Evolutionary conservation across 2,329 filamentous ascomycete genomes (phyloP).

Genomic region (Phaeosphaeria sp.): DNA sequence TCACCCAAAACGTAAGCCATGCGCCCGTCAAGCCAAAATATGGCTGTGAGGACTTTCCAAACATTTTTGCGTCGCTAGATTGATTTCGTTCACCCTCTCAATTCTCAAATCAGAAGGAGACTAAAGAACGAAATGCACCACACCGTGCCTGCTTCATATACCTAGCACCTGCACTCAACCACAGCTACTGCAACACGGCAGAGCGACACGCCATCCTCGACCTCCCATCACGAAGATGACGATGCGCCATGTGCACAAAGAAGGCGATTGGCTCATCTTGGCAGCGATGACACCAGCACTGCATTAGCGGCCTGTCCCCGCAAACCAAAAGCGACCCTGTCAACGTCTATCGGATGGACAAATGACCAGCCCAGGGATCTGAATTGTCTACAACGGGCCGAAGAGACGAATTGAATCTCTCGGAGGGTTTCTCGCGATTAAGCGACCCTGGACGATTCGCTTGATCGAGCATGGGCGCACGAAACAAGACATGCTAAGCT

Average conservation of each 20-base stretch:
- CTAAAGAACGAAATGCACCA: background rate
- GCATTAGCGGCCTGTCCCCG: background rate
- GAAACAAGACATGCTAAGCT: no score
- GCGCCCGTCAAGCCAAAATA: constrained; percentile 62
- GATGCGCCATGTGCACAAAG: background rate
- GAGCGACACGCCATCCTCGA: background rate
- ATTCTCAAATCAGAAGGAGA: background rate
- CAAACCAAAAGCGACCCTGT: background rate
- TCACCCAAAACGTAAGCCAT: constrained; percentile 65
- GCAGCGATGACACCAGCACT: background rate
- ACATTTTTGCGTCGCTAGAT: constrained; percentile 9
- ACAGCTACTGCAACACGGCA: background rate
- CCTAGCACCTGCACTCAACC: background rate
- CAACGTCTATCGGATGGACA: background rate
- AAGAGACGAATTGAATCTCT: background rate
- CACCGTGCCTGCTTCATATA: background rate
- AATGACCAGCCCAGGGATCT: background rate
- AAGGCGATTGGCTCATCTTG: background rate
- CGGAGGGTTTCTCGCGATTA: constrained; percentile 5
- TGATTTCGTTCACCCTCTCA: constrained; percentile 1
- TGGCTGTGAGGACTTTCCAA: constrained; percentile 40
- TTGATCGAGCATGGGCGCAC: no score
- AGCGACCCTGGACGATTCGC: background rate
- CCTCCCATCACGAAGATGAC: constrained; percentile 7
- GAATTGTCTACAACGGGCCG: background rate